Conservation (phyloP, 129 eudicot genomes). For the Saposhnikovia divaricata region DNA sequence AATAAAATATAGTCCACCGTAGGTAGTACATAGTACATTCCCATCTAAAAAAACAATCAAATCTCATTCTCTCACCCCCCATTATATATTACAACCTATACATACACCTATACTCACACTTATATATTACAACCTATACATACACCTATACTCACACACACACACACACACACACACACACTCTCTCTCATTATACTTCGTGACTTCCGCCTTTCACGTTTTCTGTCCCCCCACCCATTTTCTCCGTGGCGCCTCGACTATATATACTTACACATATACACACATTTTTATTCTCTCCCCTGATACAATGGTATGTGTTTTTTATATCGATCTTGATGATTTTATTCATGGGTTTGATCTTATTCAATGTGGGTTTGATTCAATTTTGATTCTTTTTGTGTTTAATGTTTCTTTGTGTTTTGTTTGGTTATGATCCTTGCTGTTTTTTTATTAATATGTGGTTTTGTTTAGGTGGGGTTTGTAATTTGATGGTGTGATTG, state of each 20-base stretch:
- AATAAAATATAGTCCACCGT: slow-evolving; percentile 30
- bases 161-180: neutral
- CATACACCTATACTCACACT: neutral
- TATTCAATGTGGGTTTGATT: neutral
- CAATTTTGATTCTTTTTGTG: neutral
- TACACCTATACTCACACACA: neutral
- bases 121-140: neutral
- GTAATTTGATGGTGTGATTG: neutral
- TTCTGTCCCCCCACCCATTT: neutral
- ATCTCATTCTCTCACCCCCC: neutral
- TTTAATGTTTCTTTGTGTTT: neutral
- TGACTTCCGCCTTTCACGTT: slow-evolving; percentile 6
- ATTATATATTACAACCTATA: neutral
- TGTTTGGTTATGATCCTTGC: neutral
- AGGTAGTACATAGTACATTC: slow-evolving; percentile 26
- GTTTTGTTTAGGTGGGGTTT: neutral
- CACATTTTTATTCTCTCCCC: neutral
- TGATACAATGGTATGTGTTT: neutral
- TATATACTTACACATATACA: neutral
- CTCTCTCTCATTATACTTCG: neutral
- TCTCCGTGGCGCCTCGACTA: neutral
- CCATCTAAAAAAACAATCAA: neutral
- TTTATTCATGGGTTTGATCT: neutral
- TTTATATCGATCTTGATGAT: neutral
- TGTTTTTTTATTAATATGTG: neutral